Base-by-base conservation (phyloP, 345 rosid species). In the Microthlaspi erraticum region DNA sequence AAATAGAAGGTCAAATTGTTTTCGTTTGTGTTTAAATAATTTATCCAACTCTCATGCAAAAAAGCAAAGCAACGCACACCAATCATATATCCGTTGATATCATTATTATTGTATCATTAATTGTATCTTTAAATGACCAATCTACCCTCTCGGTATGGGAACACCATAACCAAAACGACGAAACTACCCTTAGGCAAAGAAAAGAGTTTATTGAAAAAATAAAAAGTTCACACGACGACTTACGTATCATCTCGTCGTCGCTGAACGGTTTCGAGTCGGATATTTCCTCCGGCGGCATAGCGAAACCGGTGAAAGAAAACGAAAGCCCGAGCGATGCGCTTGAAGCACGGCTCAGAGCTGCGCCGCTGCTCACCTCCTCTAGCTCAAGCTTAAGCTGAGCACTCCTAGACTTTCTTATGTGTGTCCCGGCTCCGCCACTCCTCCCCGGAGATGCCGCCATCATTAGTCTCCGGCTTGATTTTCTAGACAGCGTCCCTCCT, bases 281-380 rank as follows among this genome's bases (percentile, higher is more conserved):
- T 23, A 88, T 82, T 65, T 89, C 97, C 19, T 91, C 99, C 2
- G 88, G 88, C 13, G 96, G 97, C 79, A 89, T 38, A 61, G 81
- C 79, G 82, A 94, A 94, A 53, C 99, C 99, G 17, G 96, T 91
- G 87, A 94, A 94, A 18, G 97, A 91, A 73, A 91, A 94, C 10
- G 99, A 89, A 20, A 94, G 70, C 38, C 97, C 97, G 1, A 94
- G 74, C 73, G 97, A 91, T 14, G 99, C 99, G 23, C 99, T 94
- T 0, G 99, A 94, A 5, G 97, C 97, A 36, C 99, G 84, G 79
- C 99, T 94, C 19, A 94, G 75, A 10, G 96, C 99, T 0, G 95
- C 95, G 0, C 99, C 93, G 37, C 88, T 89, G 79, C 78, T 85
- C 29, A 94, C 73, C 12, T 94, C 99, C 1, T 94, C 97, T 46